Conservation (phyloP, 2,329 filamentous ascomycete species). For the Myriosclerotinia scirpicola region DNA sequence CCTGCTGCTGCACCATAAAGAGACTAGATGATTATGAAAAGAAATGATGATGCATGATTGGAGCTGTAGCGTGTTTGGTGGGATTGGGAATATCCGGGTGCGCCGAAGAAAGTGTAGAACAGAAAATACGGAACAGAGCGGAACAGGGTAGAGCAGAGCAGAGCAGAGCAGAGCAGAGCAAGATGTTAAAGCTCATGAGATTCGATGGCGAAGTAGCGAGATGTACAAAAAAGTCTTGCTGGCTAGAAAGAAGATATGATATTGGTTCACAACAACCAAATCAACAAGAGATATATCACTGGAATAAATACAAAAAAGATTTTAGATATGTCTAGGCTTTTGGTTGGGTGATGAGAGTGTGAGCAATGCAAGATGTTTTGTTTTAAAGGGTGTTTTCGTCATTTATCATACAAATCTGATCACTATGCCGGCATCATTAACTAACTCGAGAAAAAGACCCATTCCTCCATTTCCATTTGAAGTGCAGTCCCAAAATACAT, state of each 20-base stretch:
- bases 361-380: not conserved
- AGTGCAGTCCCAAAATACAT: conserved; percentile 2
- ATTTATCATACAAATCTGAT: conserved; percentile 19
- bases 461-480: not conserved
- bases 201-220: conserved; percentile 9
- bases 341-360: not conserved
- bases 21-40: not conserved
- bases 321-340: not conserved
- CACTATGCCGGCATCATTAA: conserved; percentile 12
- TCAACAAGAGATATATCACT: not conserved
- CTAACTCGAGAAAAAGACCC: not conserved
- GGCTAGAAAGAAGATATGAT: not conserved
- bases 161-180: not conserved
- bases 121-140: not conserved
- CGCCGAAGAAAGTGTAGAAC: not conserved
- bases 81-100: not conserved
- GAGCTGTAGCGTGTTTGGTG: conserved; percentile 28
- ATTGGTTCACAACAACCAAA: conserved; percentile 18
- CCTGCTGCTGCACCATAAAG: conserved; percentile 38
- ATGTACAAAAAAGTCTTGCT: not conserved
- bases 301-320: not conserved
- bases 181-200: not conserved
- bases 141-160: not conserved
- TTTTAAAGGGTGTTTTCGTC: not conserved
- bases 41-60: conserved; percentile 25